These are phyloP conservation scores for Boechera retrofracta DNA, from an alignment of 345 rosid genomes.

Conservation along the genomic window DNA sequence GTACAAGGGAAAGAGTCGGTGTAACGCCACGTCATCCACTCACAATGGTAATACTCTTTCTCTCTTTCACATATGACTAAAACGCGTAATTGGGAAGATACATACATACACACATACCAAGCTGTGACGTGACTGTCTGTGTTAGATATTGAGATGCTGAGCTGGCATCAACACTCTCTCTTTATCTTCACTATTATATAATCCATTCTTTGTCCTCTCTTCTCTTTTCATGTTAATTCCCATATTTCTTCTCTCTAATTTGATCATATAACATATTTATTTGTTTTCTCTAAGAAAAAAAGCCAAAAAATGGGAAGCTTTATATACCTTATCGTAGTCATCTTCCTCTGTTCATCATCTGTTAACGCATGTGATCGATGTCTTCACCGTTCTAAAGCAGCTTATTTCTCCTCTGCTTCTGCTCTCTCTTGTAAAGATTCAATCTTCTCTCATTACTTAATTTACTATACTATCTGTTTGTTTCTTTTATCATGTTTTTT, in stretches of 20 bases:
- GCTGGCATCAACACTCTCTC: slow-evolving; percentile 37
- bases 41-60: neutral
- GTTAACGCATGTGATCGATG: slow-evolving; percentile 88
- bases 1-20: slow-evolving; percentile 6
- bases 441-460: neutral
- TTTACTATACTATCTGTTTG: neutral
- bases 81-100: slow-evolving; percentile 21
- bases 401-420: slow-evolving; percentile 71
- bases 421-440: slow-evolving; percentile 65
- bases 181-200: slow-evolving; percentile 17
- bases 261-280: neutral
- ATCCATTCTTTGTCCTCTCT: slow-evolving; percentile 15
- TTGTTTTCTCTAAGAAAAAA: neutral
- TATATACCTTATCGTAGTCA: slow-evolving; percentile 32
- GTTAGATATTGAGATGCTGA: slow-evolving; percentile 29
- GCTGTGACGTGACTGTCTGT: slow-evolving; percentile 30
- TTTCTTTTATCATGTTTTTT: slow-evolving; percentile 40
- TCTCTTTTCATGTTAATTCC: neutral
- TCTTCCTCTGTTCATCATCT: slow-evolving; percentile 49
- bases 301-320: slow-evolving; percentile 45
- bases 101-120: slow-evolving; percentile 1
- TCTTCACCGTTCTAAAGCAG: slow-evolving; percentile 67
- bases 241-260: slow-evolving; percentile 5
- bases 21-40: slow-evolving; percentile 3
- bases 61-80: neutral